Evolutionary conservation across 2,329 filamentous ascomycete genomes (phyloP), one percentile per base, ranked within the genome.

Genomic region (Cordyceps javanica): DNA sequence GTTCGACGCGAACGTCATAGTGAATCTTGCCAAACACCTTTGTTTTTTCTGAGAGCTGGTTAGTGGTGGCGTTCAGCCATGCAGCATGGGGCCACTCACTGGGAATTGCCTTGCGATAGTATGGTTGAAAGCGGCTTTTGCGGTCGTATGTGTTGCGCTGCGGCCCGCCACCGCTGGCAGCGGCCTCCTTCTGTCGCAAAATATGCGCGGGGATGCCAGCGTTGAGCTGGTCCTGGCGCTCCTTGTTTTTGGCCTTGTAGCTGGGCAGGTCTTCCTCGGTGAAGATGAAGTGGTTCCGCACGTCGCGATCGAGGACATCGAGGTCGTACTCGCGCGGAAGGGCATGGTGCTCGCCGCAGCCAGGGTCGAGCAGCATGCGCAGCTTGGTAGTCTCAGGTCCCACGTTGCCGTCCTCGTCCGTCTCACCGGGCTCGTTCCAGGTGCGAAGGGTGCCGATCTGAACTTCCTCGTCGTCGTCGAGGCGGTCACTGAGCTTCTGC

Each of bases 241-340:
- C 73, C 65, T 78, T 81, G 67, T 81, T 82, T 69, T 70, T 69
- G 16, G 69, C 70, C 63, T 74, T 73, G 66, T 70, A 74, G 16
- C 70, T 66, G 0, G 91, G 89, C 23, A 96, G 81, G 67, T 97
- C 91, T 70, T 96, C 91, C 73, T 99, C 94, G 41, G 89, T 91
- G 69, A 99, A 99, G 58, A 97, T 78, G 69, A 89, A 96, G 21
- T 91, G 94, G 72, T 96, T 97, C 66, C 83, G 84, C 34, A 93
- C 84, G n/a, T 82, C 70, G 56, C 71, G 67, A 51, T 79, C 77
- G 57, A 73, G 86, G 48, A 91, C 79, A 48, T 91, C 86, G 59
- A 97, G 76, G 63, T 90, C 83, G 73, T 97, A 99, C 67, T 96
- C 91, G 67, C 90, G 90, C 11, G 92, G 91, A n/a, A 97, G 79